These are phyloP conservation scores for Podospora sp. DNA, from an alignment of 495 filamentous ascomycete genomes.

Conservation along the genomic window DNA sequence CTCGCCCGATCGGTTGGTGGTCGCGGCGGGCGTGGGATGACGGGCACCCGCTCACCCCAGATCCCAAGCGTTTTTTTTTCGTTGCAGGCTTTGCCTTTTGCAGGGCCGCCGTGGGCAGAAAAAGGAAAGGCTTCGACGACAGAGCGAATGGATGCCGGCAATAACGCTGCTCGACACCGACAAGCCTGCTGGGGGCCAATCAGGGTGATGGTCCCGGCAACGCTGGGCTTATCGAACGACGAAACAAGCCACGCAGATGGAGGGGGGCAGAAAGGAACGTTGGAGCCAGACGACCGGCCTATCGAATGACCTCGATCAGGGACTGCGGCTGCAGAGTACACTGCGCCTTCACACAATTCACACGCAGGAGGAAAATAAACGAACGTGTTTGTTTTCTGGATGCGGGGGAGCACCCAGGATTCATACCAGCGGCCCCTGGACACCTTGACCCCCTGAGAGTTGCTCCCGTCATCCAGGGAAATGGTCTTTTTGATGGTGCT, in stretches of 20 bases:
- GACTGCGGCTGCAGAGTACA: constrained; percentile 6
- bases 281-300: too few species aligned
- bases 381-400: not conserved
- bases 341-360: not conserved
- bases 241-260: constrained; percentile 15
- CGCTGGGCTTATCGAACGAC: constrained; percentile 11
- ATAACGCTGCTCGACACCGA: constrained; percentile 11
- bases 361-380: constrained; percentile 13
- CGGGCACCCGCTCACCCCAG: not conserved
- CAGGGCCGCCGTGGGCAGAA: not conserved
- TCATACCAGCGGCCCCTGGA: not conserved
- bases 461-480: not conserved
- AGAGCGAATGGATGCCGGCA: constrained; percentile 12
- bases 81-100: too few species aligned
- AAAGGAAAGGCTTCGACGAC: constrained; percentile 15
- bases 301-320: not conserved
- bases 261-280: not conserved
- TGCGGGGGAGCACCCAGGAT: not conserved
- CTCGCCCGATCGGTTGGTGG: constrained; percentile 2
- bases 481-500: constrained; percentile 1
- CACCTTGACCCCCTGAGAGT: not conserved
- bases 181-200: constrained; percentile 9
- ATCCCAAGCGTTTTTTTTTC: not conserved
- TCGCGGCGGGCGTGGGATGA: constrained; percentile 11
- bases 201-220: not conserved